Evolutionary conservation across 106 monocot species (phyloP).

Genomic region (Hemerocallis citrina): DNA sequence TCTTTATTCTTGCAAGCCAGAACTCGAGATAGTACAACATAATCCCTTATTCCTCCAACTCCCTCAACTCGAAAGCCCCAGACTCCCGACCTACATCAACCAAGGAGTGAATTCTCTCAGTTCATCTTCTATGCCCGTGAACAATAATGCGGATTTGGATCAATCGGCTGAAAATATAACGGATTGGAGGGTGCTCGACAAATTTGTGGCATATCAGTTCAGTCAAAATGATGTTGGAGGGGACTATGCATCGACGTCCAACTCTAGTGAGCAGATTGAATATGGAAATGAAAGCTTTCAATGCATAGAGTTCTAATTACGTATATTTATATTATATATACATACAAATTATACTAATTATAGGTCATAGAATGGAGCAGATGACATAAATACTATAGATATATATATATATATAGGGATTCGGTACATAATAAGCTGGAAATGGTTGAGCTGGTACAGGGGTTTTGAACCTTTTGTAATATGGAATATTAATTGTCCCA

Average conservation of each 20-base stretch:
- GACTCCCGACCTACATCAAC: slow-evolving; percentile 11
- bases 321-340: background rate
- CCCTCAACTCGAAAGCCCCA: slow-evolving; percentile 40
- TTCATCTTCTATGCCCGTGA: slow-evolving; percentile 1
- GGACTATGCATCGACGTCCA: slow-evolving; percentile 40
- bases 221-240: slow-evolving; percentile 14
- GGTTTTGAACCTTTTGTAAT: too few relatives aligned
- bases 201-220: slow-evolving; percentile 74
- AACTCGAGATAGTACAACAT: slow-evolving; percentile 28
- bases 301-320: too few relatives aligned
- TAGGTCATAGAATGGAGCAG: background rate
- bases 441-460: background rate
- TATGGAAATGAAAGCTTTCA: slow-evolving; percentile 51
- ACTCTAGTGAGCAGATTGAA: slow-evolving; percentile 24
- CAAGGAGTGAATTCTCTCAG: background rate
- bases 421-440: slow-evolving; percentile 7
- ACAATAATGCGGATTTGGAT: background rate
- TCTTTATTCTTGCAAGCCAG: slow-evolving; percentile 36
- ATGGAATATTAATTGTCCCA: too few relatives aligned
- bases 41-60: slow-evolving; percentile 30
- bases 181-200: slow-evolving; percentile 78
- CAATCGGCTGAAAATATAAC: slow-evolving; percentile 30
- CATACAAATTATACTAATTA: slow-evolving; percentile 13
- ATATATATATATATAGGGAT: too few relatives aligned
- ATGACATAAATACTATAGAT: too few relatives aligned